Evolutionary conservation across 352 stramenopile genomes (phyloP).

Genomic region (Globisporangium radiosum): DNA sequence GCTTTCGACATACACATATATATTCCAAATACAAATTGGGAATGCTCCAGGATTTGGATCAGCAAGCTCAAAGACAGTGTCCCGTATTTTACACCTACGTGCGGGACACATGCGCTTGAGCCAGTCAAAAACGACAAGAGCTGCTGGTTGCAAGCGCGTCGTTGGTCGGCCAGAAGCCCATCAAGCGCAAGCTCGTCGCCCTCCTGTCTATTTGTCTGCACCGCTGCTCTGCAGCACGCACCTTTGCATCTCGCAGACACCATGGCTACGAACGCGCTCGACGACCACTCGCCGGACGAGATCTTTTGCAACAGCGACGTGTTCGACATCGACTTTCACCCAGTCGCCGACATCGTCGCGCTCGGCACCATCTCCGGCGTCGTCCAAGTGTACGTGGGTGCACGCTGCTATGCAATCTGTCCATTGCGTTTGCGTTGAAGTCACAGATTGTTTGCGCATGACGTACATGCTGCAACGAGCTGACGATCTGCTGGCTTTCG

Average conservation of each 20-base stretch:
- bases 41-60: no score
- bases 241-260: conserved; percentile 1
- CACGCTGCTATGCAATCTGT: background rate
- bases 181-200: background rate
- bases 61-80: no score
- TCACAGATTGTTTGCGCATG: no score
- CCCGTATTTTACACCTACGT: background rate
- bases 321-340: conserved; percentile 86
- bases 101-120: background rate
- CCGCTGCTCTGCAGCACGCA: background rate
- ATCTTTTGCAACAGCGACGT: conserved; percentile 71
- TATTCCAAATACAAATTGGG: background rate
- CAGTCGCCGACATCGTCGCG: conserved; percentile 57
- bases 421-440: no score
- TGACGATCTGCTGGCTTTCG: background rate
- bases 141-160: conserved; percentile 5
- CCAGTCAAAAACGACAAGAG: conserved; percentile 23
- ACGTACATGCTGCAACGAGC: no score
- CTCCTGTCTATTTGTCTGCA: background rate
- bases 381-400: conserved; percentile 66
- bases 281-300: conserved; percentile 75
- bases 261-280: conserved; percentile 47
- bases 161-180: background rate
- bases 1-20: background rate
- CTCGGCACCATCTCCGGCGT: conserved; percentile 67